Percentiles rank a stretch among this genome's conserved stretches.
Evolutionary conservation across 257 asterid species (phyloP).

Genomic region (Capsicum rhomboideum): DNA sequence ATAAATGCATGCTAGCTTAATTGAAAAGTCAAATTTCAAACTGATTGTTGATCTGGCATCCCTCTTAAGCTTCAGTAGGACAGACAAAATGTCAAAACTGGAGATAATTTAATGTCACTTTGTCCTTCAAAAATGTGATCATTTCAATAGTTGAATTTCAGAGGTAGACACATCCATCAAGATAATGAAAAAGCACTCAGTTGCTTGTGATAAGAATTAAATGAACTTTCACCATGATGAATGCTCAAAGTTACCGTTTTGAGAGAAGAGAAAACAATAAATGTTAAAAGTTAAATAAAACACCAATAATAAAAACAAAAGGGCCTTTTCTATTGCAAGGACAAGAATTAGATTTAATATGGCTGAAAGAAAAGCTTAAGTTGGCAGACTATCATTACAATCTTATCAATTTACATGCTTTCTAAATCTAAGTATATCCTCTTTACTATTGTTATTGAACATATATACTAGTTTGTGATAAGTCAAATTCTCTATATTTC

Average conservation of each 20-base stretch:
- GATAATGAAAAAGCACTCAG: background rate
- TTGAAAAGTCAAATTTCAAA: background rate
- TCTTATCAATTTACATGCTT: background rate
- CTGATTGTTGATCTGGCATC: background rate
- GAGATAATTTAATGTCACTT: background rate
- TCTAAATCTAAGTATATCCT: background rate
- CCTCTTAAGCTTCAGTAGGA: background rate
- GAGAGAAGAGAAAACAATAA: background rate
- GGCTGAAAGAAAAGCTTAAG: background rate
- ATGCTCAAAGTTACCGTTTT: background rate
- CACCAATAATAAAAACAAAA: background rate
- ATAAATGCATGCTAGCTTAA: background rate
- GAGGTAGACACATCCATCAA: background rate
- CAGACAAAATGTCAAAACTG: background rate
- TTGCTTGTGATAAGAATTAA: background rate
- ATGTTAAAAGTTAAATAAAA: background rate
- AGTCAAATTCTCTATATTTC: background rate
- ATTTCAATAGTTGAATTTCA: background rate
- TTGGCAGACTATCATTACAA: background rate
- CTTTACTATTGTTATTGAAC: background rate
- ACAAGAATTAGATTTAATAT: background rate
- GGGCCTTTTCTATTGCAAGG: background rate
- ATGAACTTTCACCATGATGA: background rate
- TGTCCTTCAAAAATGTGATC: background rate
- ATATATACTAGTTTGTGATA: background rate